Evolutionary conservation across 257 asterid genomes (phyloP), one percentile per base, ranked within the genome.

Genomic region (Jacaranda copaia): DNA sequence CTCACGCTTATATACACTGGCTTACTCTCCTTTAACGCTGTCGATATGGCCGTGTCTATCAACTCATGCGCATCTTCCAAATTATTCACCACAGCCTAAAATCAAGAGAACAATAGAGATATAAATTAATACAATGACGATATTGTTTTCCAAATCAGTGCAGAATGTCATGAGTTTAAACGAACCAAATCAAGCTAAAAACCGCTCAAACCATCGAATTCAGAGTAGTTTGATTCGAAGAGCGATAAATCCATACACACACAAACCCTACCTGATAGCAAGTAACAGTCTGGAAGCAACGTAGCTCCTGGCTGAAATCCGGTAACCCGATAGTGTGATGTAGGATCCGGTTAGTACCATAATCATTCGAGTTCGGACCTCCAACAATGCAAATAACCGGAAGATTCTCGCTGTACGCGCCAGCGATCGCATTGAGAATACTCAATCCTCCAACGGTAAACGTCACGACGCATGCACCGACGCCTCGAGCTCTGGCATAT

Each of bases 371-470:
- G 53, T 84, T 84, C 8, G 88, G 88, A 20, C 88, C 88, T 13
- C 88, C 88, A 13, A 84, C 88, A 5, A 84, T 81, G 32, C 88
- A 84, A 10, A 84, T 84, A 61, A 84, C 79, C 4, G 88, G 88
- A 1, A 84, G 68, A 75, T 84, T 84, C 80, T 84, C 88, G 55
- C 88, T 84, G 74, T 68, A 84, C 18, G 85, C 81, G 35, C 88
- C 88, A 43, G 88, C 85, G 58, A 84, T 76, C 15, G 88, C 88
- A 51, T 84, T 84, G 59, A 84, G 74, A 6, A 81, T 57, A 32
- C 87, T 83, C 80, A 84, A 51, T 4, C 88, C 88, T 13, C 88
- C 88, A 32, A 84, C 88, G 48, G 88, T 84, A 16, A 84, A 84
- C 19, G 88, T 84, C 20, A 78, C 88, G 5, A 73, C 88, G 73